Percentiles rank a stretch among this genome's conserved stretches.
phyloP scores from a whole-genome alignment of 495 filamentous ascomycete genomes.

The Penicillium paxilli region DNA sequence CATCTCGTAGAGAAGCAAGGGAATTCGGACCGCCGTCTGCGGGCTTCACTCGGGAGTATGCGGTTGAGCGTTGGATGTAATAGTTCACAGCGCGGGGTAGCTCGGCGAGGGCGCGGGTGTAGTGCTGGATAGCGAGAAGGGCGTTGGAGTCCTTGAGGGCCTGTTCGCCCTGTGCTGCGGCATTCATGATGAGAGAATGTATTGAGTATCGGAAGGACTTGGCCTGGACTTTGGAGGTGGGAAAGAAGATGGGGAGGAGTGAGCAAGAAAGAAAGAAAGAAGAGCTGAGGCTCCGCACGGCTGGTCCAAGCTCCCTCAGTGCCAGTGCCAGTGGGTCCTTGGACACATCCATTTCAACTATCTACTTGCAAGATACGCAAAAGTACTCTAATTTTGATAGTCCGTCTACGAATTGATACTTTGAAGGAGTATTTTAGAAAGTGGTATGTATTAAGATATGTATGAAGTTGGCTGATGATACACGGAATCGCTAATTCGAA shows the following conservation, averaged over 20 bases:
- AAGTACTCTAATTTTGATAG: too few relatives aligned
- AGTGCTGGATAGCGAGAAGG: conserved; percentile 64
- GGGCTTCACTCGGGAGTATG: conserved; percentile 66
- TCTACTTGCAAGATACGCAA: too few relatives aligned
- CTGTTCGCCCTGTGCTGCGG: conserved; percentile 60
- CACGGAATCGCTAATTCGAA: not conserved
- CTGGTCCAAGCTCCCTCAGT: not conserved
- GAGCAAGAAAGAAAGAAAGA: not conserved
- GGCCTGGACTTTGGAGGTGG: not conserved
- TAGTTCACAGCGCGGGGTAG: conserved; percentile 73
- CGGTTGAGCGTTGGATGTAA: conserved; percentile 85
- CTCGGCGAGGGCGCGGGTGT: conserved; percentile 70
- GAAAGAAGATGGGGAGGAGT: not conserved
- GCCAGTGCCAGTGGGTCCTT: not conserved
- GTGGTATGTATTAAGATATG: not conserved
- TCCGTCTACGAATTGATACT: not conserved
- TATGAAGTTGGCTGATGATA: conserved; percentile 9
- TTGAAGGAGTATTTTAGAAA: not conserved
- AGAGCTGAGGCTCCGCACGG: conserved; percentile 3
- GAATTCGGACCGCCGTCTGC: conserved; percentile 47
- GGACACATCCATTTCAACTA: too few relatives aligned
- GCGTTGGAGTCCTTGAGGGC: conserved; percentile 67
- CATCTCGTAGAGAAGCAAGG: conserved; percentile 69
- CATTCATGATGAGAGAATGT: conserved; percentile 46
- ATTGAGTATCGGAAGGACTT: not conserved